Evolutionary conservation across 2,329 filamentous ascomycete genomes (phyloP), one percentile per base, ranked within the genome.

Genomic region (Sporothrix curviconia): DNA sequence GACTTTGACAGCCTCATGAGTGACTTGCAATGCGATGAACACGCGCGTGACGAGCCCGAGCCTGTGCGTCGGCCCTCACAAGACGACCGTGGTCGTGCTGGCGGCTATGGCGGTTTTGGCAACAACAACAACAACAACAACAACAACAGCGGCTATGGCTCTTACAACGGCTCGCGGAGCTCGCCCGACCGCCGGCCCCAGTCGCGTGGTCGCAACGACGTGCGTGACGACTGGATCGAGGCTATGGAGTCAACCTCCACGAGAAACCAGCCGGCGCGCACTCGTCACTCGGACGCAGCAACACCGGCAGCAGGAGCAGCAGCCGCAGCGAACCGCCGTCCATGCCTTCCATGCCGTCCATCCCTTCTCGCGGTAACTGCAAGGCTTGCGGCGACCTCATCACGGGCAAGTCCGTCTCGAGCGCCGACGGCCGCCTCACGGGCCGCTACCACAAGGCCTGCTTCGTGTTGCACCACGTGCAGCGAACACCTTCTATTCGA

Each of bases 361-460:
- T 36, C 3, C 42, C 57, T 1, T 80, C 80, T 15, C 87, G 89
- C 57, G 89, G 90, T 2, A 83, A 83, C 61, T 99, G 94, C 75
- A 89, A 90, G 66, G 89, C 89, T 1, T 99, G 94, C 70, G 78
- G 82, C 3, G 76, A 87, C 46, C 75, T 80, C 7, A 97, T 99
- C 65, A 82, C 84, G 44, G 92, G 91, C 19, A 97, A 96, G 73
- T 96, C 91, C 1, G 85, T 99, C 58, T 95, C 92, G 34, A 95
- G 91, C 14, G 91, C 91, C 0, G 94, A 96, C 65, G 94, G 94
- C 15, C 86, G 92, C 24, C 77, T 99, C 24, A 95, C 90, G 0
- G 94, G 94, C 9, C 86, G 91, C 62, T 99, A 96, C 71, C 94
- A 99, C 77, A 95, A 95, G 70, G 82, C 87, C 4, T 99, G 92